Conservation (phyloP, 2,329 filamentous ascomycete species). For the Cercospora sesami region DNA sequence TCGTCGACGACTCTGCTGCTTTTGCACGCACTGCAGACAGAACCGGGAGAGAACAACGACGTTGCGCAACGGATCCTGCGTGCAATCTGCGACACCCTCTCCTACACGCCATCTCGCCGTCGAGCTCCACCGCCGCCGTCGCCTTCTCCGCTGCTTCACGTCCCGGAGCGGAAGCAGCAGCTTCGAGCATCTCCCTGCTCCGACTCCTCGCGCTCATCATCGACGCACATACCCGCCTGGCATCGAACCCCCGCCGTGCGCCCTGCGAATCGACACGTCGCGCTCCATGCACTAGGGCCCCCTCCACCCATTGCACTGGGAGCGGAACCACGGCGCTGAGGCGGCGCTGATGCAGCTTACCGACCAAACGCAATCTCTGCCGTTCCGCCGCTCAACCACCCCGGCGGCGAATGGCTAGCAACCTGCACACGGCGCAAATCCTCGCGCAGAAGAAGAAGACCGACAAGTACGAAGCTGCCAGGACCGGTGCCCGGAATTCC, state of each 20-base stretch:
- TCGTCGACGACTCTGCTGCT: constrained; percentile 5
- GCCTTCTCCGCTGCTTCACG: background rate
- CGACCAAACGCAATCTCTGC: constrained; percentile 14
- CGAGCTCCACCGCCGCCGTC: background rate
- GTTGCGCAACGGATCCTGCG: background rate
- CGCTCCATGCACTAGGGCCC: background rate
- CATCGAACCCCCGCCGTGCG: background rate
- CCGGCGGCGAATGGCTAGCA: constrained; percentile 13
- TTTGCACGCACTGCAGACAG: background rate
- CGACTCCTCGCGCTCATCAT: background rate
- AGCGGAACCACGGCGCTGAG: background rate
- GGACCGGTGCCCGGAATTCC: constrained; percentile 12
- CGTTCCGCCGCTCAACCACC: background rate
- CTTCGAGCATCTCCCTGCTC: background rate
- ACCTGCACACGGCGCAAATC: constrained; percentile 15
- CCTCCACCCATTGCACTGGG: background rate
- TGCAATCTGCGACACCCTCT: background rate
- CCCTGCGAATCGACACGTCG: background rate
- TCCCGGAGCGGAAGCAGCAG: background rate
- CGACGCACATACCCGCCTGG: background rate
- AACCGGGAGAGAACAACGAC: background rate
- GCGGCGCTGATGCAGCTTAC: constrained; percentile 11
- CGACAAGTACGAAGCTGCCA: constrained; percentile 15
- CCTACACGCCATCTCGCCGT: background rate
- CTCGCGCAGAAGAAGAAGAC: constrained; percentile 15